These are phyloP conservation scores for Cyberlindnera galapagoensis DNA, from an alignment of 805 yeast genomes.

Conservation along the genomic window DNA sequence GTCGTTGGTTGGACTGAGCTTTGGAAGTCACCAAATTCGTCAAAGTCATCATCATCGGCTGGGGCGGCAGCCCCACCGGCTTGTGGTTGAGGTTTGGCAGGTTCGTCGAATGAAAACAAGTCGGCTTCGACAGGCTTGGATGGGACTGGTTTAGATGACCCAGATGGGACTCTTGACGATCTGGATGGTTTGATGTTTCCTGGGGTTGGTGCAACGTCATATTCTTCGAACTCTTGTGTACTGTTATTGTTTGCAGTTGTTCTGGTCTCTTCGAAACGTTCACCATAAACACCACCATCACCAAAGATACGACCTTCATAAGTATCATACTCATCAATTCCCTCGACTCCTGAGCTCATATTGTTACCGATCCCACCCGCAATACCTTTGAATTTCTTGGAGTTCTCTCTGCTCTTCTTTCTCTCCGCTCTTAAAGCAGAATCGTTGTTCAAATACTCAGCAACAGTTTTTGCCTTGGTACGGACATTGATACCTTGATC, in stretches of 20 bases:
- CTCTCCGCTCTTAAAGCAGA: conserved; percentile 72
- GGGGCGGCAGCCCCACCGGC: conserved; percentile 13
- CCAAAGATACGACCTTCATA: conserved; percentile 53
- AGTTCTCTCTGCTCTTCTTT: conserved; percentile 81
- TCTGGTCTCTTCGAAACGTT: conserved; percentile 55
- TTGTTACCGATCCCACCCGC: conserved; percentile 48
- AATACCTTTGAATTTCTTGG: conserved; percentile 78
- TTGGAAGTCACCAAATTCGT: conserved; percentile 80
- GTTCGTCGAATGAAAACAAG: conserved; percentile 40
- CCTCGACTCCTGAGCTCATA: conserved; percentile 20
- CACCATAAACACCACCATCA: conserved; percentile 67
- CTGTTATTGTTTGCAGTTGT: conserved; percentile 36
- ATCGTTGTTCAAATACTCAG: conserved; percentile 70
- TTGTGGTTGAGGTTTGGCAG: conserved; percentile 7
- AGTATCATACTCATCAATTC: conserved; percentile 42
- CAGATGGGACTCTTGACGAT: conserved; percentile 23
- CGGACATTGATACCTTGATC: conserved; percentile 96
- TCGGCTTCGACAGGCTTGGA: conserved; percentile 33
- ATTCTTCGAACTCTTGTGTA: conserved; percentile 50
- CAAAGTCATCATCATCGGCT: conserved; percentile 40
- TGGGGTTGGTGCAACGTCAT: conserved; percentile 38
- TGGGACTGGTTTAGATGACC: conserved; percentile 27
- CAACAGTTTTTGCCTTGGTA: conserved; percentile 76
- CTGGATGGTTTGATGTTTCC: conserved; percentile 16
- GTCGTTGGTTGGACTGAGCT: conserved; percentile 37